Conservation (phyloP, 2,329 filamentous ascomycete genomes). For the Alternaria hordeiaustralica region DNA sequence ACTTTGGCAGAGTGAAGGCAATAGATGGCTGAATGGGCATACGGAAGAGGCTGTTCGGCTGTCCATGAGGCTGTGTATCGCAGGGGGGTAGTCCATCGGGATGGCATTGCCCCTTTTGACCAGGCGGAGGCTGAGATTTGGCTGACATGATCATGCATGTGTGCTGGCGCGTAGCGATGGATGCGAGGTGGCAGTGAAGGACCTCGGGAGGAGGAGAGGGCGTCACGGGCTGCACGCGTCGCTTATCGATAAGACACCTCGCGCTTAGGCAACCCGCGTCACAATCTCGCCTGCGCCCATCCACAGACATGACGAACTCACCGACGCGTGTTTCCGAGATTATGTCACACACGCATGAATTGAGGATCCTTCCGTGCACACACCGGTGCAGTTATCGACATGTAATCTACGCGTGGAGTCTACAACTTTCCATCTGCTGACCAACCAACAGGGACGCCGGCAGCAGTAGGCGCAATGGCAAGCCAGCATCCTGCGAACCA, state of each 20-base stretch:
- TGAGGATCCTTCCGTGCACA: background rate
- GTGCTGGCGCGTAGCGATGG: background rate
- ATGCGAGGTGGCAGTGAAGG: background rate
- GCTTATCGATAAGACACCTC: background rate
- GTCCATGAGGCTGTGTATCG: background rate
- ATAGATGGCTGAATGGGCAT: background rate
- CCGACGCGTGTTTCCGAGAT: background rate
- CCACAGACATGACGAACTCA: background rate
- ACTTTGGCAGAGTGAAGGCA: background rate
- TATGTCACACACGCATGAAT: background rate
- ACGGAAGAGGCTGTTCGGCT: background rate
- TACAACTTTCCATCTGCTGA: slow-evolving; percentile 10
- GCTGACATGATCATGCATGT: background rate
- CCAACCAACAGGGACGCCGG: slow-evolving; percentile 26
- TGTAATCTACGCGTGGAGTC: background rate
- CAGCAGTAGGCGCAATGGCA: slow-evolving; percentile 41
- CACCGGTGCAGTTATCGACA: background rate
- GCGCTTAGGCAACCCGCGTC: background rate
- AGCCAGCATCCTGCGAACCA: slow-evolving; percentile 43
- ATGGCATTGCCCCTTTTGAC: too few relatives aligned
- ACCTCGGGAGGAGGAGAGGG: background rate
- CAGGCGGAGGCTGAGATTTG: background rate
- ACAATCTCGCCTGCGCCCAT: background rate
- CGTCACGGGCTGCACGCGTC: background rate
- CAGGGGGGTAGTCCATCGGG: accelerated